Evolutionary conservation across 2,329 filamentous ascomycete genomes (phyloP).

Genomic region (Diaporthe batatas): DNA sequence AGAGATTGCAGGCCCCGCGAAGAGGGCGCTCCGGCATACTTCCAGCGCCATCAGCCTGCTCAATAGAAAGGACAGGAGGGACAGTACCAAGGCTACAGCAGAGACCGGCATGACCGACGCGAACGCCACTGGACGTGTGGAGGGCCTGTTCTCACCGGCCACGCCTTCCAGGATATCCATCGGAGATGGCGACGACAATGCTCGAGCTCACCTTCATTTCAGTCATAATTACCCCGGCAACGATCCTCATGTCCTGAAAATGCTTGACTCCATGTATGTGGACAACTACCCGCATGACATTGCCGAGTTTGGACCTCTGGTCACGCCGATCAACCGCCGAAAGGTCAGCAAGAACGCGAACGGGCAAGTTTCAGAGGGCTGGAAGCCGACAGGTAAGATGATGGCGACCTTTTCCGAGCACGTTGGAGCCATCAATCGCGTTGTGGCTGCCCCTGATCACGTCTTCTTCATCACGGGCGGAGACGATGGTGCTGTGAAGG

Average conservation of each 20-base stretch:
- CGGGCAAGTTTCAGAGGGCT: slow-evolving; percentile 67
- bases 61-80: slow-evolving; percentile 71
- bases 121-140: slow-evolving; percentile 72
- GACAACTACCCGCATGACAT: slow-evolving; percentile 77
- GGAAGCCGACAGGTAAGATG: slow-evolving; percentile 86
- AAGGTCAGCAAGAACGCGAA: slow-evolving; percentile 65
- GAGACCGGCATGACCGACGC: slow-evolving; percentile 71
- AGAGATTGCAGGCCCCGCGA: slow-evolving; percentile 50
- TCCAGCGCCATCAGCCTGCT: slow-evolving; percentile 71
- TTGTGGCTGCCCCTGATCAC: slow-evolving; percentile 89
- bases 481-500: slow-evolving; percentile 89
- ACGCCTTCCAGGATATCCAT: slow-evolving; percentile 51
- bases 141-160: slow-evolving; percentile 65
- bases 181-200: slow-evolving; percentile 47
- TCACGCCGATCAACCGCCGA: slow-evolving; percentile 75
- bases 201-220: slow-evolving; percentile 65
- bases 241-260: slow-evolving; percentile 75
- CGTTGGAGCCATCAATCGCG: slow-evolving; percentile 82
- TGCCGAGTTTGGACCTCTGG: slow-evolving; percentile 81
- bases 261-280: slow-evolving; percentile 87
- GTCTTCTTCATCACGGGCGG: slow-evolving; percentile 94
- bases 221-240: slow-evolving; percentile 90
- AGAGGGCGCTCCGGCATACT: slow-evolving; percentile 66
- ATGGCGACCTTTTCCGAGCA: slow-evolving; percentile 94
- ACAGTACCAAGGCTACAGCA: slow-evolving; percentile 69